phyloP scores from a whole-genome alignment of 176 grass and related monocot species.

The Canna indica region DNA sequence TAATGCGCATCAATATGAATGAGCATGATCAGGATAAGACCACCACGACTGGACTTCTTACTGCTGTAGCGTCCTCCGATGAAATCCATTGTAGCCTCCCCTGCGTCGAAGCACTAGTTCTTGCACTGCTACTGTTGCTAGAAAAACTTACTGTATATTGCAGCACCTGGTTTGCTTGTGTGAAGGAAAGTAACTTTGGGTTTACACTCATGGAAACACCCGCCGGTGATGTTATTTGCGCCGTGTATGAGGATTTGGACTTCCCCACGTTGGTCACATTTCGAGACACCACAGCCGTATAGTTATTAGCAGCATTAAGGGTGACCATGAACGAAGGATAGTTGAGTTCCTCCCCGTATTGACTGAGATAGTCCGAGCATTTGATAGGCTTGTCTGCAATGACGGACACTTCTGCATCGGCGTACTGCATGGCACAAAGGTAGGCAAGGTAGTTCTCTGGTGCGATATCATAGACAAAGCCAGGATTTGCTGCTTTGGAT shows the following conservation, averaged over 20 bases:
- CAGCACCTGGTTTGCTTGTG: neutral
- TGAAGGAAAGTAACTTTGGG: neutral
- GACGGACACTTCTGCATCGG: neutral
- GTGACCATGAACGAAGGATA: conserved; percentile 2
- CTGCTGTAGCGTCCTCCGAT: neutral
- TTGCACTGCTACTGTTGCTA: neutral
- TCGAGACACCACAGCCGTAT: neutral
- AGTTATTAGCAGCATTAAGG: neutral
- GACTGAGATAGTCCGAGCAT: neutral
- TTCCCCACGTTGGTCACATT: conserved; percentile 9
- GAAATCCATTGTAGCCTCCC: neutral
- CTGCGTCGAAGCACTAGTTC: neutral
- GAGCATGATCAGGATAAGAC: too few relatives aligned
- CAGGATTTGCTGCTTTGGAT: too few relatives aligned
- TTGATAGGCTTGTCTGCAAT: neutral
- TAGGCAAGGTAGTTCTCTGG: neutral
- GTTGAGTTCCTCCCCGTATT: neutral
- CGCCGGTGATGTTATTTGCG: neutral
- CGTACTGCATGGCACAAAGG: neutral
- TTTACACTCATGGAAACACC: neutral
- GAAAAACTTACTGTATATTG: neutral
- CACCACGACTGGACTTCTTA: neutral
- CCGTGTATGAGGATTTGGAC: neutral
- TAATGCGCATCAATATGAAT: too few relatives aligned
- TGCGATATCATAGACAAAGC: neutral